Conservation (phyloP, 371 early-diverging fungal genomes). For the Fennellomyces sp. region DNA sequence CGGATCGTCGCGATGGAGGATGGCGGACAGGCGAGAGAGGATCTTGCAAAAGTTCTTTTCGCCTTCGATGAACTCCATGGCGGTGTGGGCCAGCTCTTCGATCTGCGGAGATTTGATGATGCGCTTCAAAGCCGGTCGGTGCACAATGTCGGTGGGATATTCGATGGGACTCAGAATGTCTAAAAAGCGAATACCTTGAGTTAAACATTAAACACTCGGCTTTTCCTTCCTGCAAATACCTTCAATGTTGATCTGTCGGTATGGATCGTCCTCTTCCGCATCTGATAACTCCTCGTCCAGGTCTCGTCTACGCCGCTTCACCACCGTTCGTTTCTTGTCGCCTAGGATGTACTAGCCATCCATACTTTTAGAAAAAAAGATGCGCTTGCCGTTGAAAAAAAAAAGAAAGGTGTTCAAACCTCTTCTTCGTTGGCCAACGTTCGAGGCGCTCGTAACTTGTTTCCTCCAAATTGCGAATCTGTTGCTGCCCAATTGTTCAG, state of each 20-base stretch:
- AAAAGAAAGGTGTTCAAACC: too few species aligned
- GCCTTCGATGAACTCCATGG: constrained; percentile 57
- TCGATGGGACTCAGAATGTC: constrained; percentile 57
- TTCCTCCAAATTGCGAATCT: constrained; percentile 43
- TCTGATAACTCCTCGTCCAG: constrained; percentile 45
- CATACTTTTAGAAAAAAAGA: neutral
- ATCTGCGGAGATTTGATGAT: constrained; percentile 50
- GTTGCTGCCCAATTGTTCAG: constrained; percentile 48
- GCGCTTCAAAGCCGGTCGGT: constrained; percentile 45
- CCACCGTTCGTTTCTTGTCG: constrained; percentile 40
- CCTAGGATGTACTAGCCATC: constrained; percentile 30
- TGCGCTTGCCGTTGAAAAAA: neutral
- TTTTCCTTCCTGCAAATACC: constrained; percentile 22
- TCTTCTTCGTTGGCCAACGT: constrained; percentile 41
- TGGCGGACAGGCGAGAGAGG: constrained; percentile 46
- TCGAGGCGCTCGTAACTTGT: constrained; percentile 40
- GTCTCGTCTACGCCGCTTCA: constrained; percentile 42
- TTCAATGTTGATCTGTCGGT: constrained; percentile 55
- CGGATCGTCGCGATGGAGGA: constrained; percentile 55
- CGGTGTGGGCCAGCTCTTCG: constrained; percentile 39
- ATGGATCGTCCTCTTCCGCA: constrained; percentile 54
- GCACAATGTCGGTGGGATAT: constrained; percentile 52
- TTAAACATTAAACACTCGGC: neutral
- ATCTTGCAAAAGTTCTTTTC: constrained; percentile 56
- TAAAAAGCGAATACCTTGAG: too few species aligned